Percentiles rank a stretch among this genome's conserved stretches.
Evolutionary conservation across 192 early-diverging fungal genomes (phyloP).

Genomic region (Gonapodya sp.): DNA sequence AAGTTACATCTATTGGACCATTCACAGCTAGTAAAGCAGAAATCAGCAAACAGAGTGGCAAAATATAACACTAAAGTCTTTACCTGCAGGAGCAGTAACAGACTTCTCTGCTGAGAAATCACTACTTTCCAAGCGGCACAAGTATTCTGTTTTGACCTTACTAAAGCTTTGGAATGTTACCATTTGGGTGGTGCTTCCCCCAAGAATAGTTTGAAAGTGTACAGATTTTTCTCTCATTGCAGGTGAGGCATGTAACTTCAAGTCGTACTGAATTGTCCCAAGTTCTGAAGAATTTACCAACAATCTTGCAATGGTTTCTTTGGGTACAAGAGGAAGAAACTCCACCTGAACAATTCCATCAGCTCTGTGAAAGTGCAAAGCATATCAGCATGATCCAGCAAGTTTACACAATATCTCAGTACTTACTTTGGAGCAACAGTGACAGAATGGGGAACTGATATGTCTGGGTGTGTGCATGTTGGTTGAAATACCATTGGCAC

Average conservation of each 20-base stretch:
- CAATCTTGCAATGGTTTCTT: constrained; percentile 31
- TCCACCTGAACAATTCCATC: constrained; percentile 33
- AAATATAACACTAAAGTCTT: background rate
- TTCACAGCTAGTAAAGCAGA: constrained; percentile 22
- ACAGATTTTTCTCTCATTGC: constrained; percentile 35
- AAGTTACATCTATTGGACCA: constrained; percentile 36
- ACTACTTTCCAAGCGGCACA: constrained; percentile 36
- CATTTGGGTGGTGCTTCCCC: constrained; percentile 38
- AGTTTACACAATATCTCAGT: background rate
- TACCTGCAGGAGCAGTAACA: constrained; percentile 40
- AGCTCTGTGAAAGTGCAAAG: constrained; percentile 23
- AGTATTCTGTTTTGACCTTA: constrained; percentile 46
- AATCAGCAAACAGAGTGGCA: constrained; percentile 11
- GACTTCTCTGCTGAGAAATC: constrained; percentile 48
- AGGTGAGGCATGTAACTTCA: constrained; percentile 29
- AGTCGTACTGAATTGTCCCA: constrained; percentile 43
- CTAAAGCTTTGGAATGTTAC: constrained; percentile 44
- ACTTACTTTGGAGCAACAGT: constrained; percentile 39
- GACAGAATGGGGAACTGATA: constrained; percentile 36
- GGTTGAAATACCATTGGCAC: constrained; percentile 33
- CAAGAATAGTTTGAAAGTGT: constrained; percentile 49
- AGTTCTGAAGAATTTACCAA: constrained; percentile 33
- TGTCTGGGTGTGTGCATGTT: constrained; percentile 32
- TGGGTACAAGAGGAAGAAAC: constrained; percentile 42
- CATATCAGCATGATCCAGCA: constrained; percentile 1